Evolutionary conservation across 352 stramenopile species (phyloP).

Genomic region (Blastocystis sp.): DNA sequence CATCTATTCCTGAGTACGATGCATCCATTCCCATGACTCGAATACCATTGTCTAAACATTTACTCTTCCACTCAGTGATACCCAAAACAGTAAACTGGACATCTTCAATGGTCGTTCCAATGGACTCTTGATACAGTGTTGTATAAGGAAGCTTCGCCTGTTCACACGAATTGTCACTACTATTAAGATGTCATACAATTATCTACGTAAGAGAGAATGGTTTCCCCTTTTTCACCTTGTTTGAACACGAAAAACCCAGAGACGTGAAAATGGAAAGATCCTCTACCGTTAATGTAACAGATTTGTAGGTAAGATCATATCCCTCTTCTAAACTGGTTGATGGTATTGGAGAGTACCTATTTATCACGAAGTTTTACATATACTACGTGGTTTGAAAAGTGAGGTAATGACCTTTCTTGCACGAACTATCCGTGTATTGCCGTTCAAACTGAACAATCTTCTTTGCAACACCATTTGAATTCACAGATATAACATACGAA

Average conservation of each 20-base stretch:
- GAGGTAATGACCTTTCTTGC: conserved; percentile 7
- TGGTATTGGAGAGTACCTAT: neutral
- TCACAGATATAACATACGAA: neutral
- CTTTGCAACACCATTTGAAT: neutral
- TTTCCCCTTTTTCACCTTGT: neutral
- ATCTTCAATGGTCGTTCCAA: conserved; percentile 24
- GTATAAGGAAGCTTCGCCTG: conserved; percentile 39
- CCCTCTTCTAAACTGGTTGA: neutral
- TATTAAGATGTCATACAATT: neutral
- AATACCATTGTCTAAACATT: neutral
- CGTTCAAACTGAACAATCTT: neutral
- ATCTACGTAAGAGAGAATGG: neutral
- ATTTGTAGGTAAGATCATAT: conserved; percentile 45
- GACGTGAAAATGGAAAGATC: neutral
- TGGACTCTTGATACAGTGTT: neutral
- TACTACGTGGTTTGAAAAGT: neutral
- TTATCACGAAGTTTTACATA: neutral
- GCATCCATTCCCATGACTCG: conserved; percentile 8
- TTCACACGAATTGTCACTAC: conserved; percentile 16
- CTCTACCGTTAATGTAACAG: conserved; percentile 5
- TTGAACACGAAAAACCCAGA: conserved; percentile 32
- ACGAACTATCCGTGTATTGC: neutral
- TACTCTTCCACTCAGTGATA: neutral
- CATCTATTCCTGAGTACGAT: neutral
- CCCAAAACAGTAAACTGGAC: neutral